Conservation (phyloP, 371 early-diverging fungal species). For the Mortierella sp. region DNA sequence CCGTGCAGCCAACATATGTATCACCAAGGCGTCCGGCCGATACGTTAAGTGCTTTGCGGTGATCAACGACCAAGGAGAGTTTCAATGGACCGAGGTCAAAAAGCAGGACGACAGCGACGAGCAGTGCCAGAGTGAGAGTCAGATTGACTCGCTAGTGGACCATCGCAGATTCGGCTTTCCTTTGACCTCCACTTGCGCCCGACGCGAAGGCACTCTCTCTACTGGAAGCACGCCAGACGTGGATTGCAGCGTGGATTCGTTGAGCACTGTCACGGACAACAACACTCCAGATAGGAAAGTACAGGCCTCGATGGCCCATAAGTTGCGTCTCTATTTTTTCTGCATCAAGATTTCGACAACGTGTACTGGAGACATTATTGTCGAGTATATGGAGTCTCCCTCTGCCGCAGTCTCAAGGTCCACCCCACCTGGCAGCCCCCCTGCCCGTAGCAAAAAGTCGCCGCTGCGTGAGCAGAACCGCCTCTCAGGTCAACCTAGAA, state of each 20-base stretch:
- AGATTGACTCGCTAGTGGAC: not conserved
- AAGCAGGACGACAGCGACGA: not conserved
- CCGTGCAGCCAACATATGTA: constrained; percentile 28
- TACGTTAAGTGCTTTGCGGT: constrained; percentile 49
- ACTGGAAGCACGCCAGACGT: not conserved
- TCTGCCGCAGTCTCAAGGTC: not conserved
- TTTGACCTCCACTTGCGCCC: not conserved
- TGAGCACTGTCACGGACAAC: not conserved
- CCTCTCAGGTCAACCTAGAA: not conserved
- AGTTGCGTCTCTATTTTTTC: constrained; percentile 49
- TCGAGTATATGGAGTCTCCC: constrained; percentile 20
- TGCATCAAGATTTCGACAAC: constrained; percentile 38
- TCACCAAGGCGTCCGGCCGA: constrained; percentile 44
- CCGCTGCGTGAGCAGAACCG: constrained; percentile 3
- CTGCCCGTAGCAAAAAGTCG: not conserved
- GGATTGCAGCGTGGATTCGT: not conserved
- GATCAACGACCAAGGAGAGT: constrained; percentile 42
- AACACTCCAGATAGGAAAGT: not conserved
- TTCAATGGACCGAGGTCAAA: constrained; percentile 51
- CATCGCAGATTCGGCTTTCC: constrained; percentile 24
- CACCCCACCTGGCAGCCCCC: not conserved
- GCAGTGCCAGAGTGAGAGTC: not conserved
- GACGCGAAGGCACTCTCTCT: not conserved
- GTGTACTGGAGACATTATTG: constrained; percentile 24
- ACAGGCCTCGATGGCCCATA: constrained; percentile 47